Percentiles rank a stretch among this genome's conserved stretches.
Conservation (phyloP, 305 asterid genomes). For the Ilex paraguariensis region DNA sequence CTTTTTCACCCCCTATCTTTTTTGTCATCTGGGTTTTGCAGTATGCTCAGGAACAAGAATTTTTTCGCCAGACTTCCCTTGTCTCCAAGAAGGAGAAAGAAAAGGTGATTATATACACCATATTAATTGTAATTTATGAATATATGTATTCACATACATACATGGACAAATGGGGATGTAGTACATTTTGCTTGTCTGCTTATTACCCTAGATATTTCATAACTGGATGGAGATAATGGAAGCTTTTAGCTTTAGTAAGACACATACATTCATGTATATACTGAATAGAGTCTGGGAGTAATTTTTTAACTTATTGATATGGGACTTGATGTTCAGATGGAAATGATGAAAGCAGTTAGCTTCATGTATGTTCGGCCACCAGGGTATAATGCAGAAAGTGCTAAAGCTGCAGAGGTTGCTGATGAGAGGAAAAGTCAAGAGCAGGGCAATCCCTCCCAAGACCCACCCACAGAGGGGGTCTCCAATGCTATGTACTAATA, state of each 20-base stretch:
- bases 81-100: conserved; percentile 91
- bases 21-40: conserved; percentile 26
- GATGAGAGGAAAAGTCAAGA: conserved; percentile 50
- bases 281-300: too few relatives aligned
- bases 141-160: too few relatives aligned
- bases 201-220: too few relatives aligned
- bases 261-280: too few relatives aligned
- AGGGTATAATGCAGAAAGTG: conserved; percentile 96
- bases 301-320: neutral
- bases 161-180: too few relatives aligned
- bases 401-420: conserved; percentile 89
- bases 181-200: too few relatives aligned
- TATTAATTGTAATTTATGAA: neutral
- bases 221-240: too few relatives aligned
- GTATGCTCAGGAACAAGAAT: conserved; percentile 99
- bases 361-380: conserved; percentile 97
- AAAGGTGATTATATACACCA: conserved; percentile 43
- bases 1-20: neutral
- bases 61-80: conserved; percentile 84
- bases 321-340: conserved; percentile 48
- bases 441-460: conserved; percentile 26
- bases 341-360: conserved; percentile 98
- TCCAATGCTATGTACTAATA: conserved; percentile 52
- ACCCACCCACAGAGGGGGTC: conserved; percentile 35
- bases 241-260: too few relatives aligned